Percentiles rank a stretch among this genome's conserved stretches.
Evolutionary conservation across 2,329 filamentous ascomycete species (phyloP).

Genomic region (Ophiostoma populinum): DNA sequence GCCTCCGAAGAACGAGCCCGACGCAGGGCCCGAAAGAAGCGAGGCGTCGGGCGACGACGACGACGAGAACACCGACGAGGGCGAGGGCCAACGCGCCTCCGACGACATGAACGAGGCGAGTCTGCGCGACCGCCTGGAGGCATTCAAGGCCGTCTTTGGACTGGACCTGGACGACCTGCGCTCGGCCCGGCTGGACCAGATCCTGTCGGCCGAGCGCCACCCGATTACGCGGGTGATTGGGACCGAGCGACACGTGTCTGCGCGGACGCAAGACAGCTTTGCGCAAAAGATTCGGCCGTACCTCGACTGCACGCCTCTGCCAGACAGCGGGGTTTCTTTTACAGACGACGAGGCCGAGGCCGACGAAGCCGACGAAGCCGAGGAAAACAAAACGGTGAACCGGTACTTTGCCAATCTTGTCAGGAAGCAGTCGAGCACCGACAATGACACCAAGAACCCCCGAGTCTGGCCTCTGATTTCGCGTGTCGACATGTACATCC

Average conservation of each 20-base stretch:
- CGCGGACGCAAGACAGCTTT: background rate
- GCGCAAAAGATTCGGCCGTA: constrained; percentile 2
- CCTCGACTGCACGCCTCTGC: constrained; percentile 5
- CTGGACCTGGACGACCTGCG: background rate
- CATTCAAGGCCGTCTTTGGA: constrained; percentile 3
- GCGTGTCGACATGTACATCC: constrained; percentile 24
- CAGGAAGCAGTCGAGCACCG: background rate
- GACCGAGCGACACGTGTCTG: background rate
- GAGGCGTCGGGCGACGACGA: background rate
- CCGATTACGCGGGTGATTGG: background rate
- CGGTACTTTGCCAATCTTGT: too few relatives aligned
- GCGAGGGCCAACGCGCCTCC: background rate
- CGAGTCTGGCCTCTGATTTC: constrained; percentile 21
- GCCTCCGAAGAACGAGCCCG: too few relatives aligned
- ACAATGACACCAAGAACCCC: background rate
- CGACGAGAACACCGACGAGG: background rate
- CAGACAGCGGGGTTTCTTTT: background rate
- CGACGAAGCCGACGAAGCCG: background rate
- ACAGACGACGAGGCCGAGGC: background rate
- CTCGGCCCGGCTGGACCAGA: background rate
- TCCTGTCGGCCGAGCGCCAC: background rate
- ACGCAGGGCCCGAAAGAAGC: background rate
- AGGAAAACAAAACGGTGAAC: background rate
- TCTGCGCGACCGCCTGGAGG: background rate
- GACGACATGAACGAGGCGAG: background rate